Base-by-base conservation (phyloP, 192 early-diverging fungal species). In the Coemansia sp. region DNA sequence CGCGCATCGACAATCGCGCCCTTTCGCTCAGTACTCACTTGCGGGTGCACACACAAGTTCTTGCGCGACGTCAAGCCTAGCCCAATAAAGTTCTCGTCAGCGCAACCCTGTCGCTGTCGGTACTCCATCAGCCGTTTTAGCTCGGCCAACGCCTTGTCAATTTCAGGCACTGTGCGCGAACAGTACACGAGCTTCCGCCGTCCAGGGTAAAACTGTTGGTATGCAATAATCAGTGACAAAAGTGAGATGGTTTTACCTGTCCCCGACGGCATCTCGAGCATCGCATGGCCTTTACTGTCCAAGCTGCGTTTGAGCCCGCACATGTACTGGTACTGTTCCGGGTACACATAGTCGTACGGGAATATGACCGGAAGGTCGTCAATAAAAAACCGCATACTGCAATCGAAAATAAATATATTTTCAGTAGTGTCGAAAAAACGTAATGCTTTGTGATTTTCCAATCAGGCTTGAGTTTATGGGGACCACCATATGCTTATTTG, bases 321-420 rank as follows among this genome's bases (percentile, higher is more conserved):
- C 98, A 99, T 99, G 82, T 99, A 98, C 16, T 89, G 85, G 87
- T 94, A 98, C 66, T 99, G 98, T 65, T 99, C 98, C 3, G 98
- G 98, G 68, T 99, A 99, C 63, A 99, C 97, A 83, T 91, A 94
- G 74, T 98, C 94, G 75, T 99, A 99, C 4, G 98, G 98, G 71
- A 99, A 99, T 61, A 94, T 83, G 60, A 99, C 89, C n/a, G 90
- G 88, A 9, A 99, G 88, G 55, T 82, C 79, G 64, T 82, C 79
- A 54, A 82, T 82, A 45, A 64, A 76, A 23, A 82, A 76, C 62
- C 71, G 56, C 77, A 80, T 57, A 32, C 32, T 8, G 32, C 6
- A 32, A 32, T 5, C 32, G 7, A 32, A 32, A 32, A 32, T 32
- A 32, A 32, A 8, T 32, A 8, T 32, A 32, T 32, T 8, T 32